Conservation (phyloP, 768 basidiomycete genomes). For the Macrocybe gigantea region DNA sequence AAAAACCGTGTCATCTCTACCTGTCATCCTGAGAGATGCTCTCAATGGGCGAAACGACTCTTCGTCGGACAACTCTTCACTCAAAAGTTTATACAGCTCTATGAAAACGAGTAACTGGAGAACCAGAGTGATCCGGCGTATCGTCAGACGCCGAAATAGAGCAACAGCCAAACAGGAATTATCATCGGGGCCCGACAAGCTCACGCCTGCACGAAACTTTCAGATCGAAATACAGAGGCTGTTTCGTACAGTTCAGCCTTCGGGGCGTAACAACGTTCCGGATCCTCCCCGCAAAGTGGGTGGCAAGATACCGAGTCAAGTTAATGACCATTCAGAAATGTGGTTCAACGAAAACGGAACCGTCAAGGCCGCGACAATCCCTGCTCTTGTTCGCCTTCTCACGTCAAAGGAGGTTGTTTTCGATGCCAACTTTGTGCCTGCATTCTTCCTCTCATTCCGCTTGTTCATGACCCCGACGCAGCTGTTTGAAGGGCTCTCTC, state of each 20-base stretch:
- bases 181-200: no score
- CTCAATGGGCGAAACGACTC: neutral
- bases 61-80: neutral
- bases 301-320: no score
- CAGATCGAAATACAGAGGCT: no score
- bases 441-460: conserved; percentile 71
- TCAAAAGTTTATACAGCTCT: no score
- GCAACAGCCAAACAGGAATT: no score
- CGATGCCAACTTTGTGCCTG: conserved; percentile 38
- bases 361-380: conserved; percentile 27
- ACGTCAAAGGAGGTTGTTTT: conserved; percentile 32
- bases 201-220: no score
- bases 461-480: conserved; percentile 51
- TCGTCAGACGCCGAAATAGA: conserved; percentile 6
- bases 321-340: neutral
- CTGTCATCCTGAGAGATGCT: conserved; percentile 6
- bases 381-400: conserved; percentile 39
- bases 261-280: no score
- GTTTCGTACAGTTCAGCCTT: no score
- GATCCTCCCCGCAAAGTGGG: no score
- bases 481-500: conserved; percentile 32
- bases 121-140: conserved; percentile 10
- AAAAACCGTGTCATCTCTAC: conserved; percentile 4
- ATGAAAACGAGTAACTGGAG: conserved; percentile 3
- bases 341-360: conserved; percentile 19